phyloP scores from a whole-genome alignment of 208 protist species.

The Trypanosoma caninum region DNA sequence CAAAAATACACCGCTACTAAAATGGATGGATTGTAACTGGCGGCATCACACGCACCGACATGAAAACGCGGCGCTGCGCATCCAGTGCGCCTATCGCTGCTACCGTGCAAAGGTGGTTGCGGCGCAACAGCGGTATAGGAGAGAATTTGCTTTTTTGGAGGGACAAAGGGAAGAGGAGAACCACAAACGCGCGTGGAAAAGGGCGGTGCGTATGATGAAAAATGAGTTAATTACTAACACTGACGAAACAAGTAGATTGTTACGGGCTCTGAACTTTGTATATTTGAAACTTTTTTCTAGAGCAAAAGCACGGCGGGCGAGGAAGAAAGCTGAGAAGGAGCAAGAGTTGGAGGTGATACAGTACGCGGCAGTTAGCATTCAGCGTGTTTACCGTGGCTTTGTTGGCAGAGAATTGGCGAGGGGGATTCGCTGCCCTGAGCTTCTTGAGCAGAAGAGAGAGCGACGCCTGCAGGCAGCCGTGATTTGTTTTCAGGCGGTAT shows the following conservation, averaged over 20 bases:
- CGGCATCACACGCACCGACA: conserved; percentile 69
- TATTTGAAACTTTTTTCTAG: conserved; percentile 51
- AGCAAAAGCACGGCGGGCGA: conserved; percentile 39
- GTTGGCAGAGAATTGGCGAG: conserved; percentile 20
- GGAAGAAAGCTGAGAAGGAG: conserved; percentile 27
- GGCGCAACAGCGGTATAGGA: conserved; percentile 34
- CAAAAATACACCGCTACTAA: conserved; percentile 34
- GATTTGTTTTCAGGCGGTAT: conserved; percentile 33
- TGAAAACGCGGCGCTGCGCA: conserved; percentile 74
- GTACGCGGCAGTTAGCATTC: conserved; percentile 36
- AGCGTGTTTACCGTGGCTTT: conserved; percentile 35
- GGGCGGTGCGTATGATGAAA: conserved; percentile 29
- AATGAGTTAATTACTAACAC: conserved; percentile 6
- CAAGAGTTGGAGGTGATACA: conserved; percentile 9
- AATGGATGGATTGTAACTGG: conserved; percentile 70
- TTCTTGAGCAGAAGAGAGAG: conserved; percentile 15
- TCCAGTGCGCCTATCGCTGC: conserved; percentile 73
- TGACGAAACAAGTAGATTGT: background rate
- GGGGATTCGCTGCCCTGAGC: conserved; percentile 40
- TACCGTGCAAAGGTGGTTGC: conserved; percentile 42
- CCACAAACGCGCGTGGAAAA: conserved; percentile 37
- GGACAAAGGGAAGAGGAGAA: conserved; percentile 42
- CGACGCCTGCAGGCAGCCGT: conserved; percentile 17
- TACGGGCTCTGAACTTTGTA: conserved; percentile 51
- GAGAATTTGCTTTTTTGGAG: conserved; percentile 37